Evolutionary conservation across 1,139 yeast species (phyloP).

Genomic region (Yamadazyma kanchanaburiensis): DNA sequence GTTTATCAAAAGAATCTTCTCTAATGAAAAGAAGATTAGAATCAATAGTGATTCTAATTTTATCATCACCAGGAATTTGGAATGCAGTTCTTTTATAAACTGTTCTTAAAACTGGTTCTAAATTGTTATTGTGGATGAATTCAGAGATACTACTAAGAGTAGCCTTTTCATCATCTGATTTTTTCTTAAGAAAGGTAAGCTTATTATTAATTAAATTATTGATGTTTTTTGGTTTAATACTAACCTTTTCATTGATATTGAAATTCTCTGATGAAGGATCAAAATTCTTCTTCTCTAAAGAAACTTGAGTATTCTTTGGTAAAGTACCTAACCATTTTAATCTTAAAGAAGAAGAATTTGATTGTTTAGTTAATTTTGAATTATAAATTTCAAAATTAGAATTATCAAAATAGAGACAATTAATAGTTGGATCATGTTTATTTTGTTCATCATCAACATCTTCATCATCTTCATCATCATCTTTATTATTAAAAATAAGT

Average conservation of each 20-base stretch:
- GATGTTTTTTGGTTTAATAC: conserved; percentile 65
- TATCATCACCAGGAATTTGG: conserved; percentile 96
- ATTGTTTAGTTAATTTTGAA: conserved; percentile 69
- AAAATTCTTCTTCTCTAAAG: conserved; percentile 76
- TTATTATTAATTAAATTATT: conserved; percentile 35
- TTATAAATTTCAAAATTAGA: conserved; percentile 80
- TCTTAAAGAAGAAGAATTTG: conserved; percentile 72
- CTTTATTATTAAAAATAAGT: conserved; percentile 61
- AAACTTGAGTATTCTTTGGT: conserved; percentile 69
- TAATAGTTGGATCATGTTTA: conserved; percentile 70
- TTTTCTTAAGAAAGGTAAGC: conserved; percentile 20
- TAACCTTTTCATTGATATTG: conserved; percentile 55
- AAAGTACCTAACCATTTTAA: conserved; percentile 90
- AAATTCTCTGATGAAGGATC: conserved; percentile 53
- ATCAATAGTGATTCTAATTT: conserved; percentile 85
- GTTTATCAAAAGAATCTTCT: conserved; percentile 83
- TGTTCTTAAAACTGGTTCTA: conserved; percentile 86
- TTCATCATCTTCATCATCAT: conserved; percentile 36
- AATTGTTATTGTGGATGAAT: conserved; percentile 60
- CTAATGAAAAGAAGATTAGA: conserved; percentile 83
- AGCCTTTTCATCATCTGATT: conserved; percentile 26
- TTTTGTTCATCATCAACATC: conserved; percentile 17
- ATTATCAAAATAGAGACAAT: conserved; percentile 87
- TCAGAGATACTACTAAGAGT: conserved; percentile 58
- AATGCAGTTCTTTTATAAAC: conserved; percentile 91